Evolutionary conservation across 306 rosid genomes (phyloP), one percentile per base, ranked within the genome.

Genomic region (Neltuma alba): DNA sequence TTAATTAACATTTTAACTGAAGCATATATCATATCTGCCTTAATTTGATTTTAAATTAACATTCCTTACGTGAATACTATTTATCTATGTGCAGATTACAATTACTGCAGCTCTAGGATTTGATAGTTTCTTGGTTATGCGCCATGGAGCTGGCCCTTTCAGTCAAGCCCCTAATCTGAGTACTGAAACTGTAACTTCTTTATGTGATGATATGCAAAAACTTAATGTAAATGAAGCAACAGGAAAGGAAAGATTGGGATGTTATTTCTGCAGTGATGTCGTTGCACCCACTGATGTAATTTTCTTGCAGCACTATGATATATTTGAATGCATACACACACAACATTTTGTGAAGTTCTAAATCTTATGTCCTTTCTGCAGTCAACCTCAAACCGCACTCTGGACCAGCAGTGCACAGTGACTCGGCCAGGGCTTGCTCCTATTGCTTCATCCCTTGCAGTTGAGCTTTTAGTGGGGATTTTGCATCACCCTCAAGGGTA

Each of bases 371-470:
- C 68, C 78, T 80, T 67, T 82, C 72, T 82, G 86, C 91, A 95
- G 99, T 95, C 99, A 76, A 95, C 97, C 67, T 87, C 97, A 40
- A 92, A 95, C 85, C 97, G 98, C 75, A 91, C 97, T 25, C 89
- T 95, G 90, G 99, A 95, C 81, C 99, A 95, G 90, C 99, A 95
- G 81, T 95, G 99, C 87, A 95, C 99, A 13, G 98, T 92, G 72
- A 92, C 99, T 36, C 94, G 98, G 25, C 99, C 99, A 1, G 99
- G 98, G 71, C 97, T 95, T 63, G 97, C 99, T 86, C 96, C 97
- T 25, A 90, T 92, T 85, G 97, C 99, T 75, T 92, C 99, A 9
- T 90, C 99, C 48, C 94, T 92, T 70, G 96, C 98, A 5, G 99
- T 87, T 83, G 99, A 95, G 86, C 97, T 95, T 87, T 76, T 95